A percentile compares a stretch with the other conserved stretches of the same genome.
Conservation (phyloP, 1,284 basidiomycete species). For the Ustilago hordei region DNA sequence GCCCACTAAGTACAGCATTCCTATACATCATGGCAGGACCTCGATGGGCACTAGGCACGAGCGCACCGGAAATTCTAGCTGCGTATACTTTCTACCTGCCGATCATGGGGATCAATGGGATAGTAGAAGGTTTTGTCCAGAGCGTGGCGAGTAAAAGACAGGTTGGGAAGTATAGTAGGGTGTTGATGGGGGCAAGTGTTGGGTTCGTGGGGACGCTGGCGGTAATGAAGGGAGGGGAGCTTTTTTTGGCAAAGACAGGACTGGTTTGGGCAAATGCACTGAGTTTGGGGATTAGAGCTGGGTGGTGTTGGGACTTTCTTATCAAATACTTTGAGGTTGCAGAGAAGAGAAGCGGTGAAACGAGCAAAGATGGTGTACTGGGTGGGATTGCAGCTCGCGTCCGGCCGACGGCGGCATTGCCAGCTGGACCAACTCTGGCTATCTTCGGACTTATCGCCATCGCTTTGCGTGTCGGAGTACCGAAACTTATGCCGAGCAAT, state of each 20-base stretch:
- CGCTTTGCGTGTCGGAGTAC: slow-evolving; percentile 8
- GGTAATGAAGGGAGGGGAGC: not conserved
- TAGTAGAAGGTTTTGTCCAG: slow-evolving; percentile 66
- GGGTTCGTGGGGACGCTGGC: slow-evolving; percentile 47
- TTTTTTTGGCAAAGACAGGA: slow-evolving; percentile 20
- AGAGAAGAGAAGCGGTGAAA: not conserved
- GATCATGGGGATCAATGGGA: slow-evolving; percentile 66
- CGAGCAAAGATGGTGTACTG: not conserved
- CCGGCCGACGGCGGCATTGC: slow-evolving; percentile 14
- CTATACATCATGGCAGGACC: slow-evolving; percentile 62
- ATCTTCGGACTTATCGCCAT: slow-evolving; percentile 10
- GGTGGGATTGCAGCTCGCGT: slow-evolving; percentile 1
- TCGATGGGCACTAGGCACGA: slow-evolving; percentile 54
- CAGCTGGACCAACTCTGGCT: slow-evolving; percentile 7
- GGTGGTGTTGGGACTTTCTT: slow-evolving; percentile 46
- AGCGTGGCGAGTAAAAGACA: slow-evolving; percentile 40
- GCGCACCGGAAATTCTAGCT: slow-evolving; percentile 56
- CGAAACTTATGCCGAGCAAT: slow-evolving; percentile 18
- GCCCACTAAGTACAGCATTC: slow-evolving; percentile 51
- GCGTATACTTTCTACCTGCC: slow-evolving; percentile 63
- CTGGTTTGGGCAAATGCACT: slow-evolving; percentile 51
- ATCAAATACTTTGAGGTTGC: slow-evolving; percentile 21
- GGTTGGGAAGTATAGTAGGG: slow-evolving; percentile 49
- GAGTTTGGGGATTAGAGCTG: slow-evolving; percentile 28
- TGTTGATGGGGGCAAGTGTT: slow-evolving; percentile 54